Evolutionary conservation across 2,329 filamentous ascomycete species (phyloP), one percentile per base, ranked within the genome.

Genomic region (Hypoxylon sp.): DNA sequence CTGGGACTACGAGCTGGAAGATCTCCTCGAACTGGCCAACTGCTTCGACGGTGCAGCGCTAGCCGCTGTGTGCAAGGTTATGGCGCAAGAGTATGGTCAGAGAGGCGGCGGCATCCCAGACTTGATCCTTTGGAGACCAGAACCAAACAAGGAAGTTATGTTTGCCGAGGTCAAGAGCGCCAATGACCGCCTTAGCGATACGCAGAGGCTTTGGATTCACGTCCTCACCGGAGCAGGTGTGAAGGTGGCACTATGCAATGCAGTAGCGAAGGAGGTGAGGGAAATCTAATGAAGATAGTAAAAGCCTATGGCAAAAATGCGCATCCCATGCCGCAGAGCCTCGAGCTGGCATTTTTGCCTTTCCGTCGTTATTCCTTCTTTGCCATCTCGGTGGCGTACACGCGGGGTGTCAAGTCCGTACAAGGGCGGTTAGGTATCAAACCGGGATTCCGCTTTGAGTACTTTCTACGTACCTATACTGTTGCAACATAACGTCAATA

Each of bases 121-220:
- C 83, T 82, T 99, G 69, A 92, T 99, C 70, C 85, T 99, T 2
- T 99, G 96, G 96, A 88, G 89, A 74, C 75, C 72, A 59, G 75
- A 77, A 69, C 78, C 67, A 67, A 70, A 75, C 77, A 76, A 72
- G 42, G 87, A 92, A 77, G 90, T 92, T 71, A 90, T 93, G 86
- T 95, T 96, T 79, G 86, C 86, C 3, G 91, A 93, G 79, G 92
- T 94, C 63, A 94, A 94, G 83, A 93, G 90, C 72, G 91, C 90
- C 78, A 98, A 97, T 80, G 96, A 99, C 84, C 89, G 94, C 42
- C 83, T 99, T 75, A 98, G 95, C 80, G 96, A 99, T 83, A 97
- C 94, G 17, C 96, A 99, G 82, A 85, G 96, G 73, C 86, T 99
- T 72, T 99, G 96, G 96, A 97, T 98, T 75, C 93, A 98, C 83